Evolutionary conservation across 805 yeast genomes (phyloP), one percentile per base, ranked within the genome.

Genomic region (Saccharomycopsis sp.): DNA sequence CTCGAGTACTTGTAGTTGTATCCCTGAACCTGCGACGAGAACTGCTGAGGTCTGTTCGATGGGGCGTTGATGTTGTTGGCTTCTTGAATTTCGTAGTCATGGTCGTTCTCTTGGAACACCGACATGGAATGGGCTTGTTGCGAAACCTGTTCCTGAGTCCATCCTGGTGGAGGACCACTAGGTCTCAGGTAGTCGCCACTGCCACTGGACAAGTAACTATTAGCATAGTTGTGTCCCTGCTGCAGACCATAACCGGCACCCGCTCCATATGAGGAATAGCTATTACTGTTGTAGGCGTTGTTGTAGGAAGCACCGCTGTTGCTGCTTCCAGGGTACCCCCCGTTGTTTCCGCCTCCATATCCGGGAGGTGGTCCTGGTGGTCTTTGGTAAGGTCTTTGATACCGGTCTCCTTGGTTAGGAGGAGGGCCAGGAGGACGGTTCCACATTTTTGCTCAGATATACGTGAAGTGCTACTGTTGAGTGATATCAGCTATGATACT

Each of bases 1-100:
- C 77, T 75, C 4, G 89, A 84, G 67, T 82, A 81, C 64, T 80
- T 65, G 56, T 59, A 66, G 51, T 61, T 51, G 51, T 56, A 58
- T 29, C 59, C 56, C 37, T 55, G 53, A 15, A 58, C 61, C 41
- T 58, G 40, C 37, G 57, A 44, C 20, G 63, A 55, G 34, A 58
- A 58, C 40, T 54, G 52, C 34, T 65, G 68, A 2, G 61, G 56
- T 34, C 53, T 61, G 15, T 63, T 41, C 2, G 66, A 63, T 47
- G 68, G 65, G 16, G 58, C 57, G 9, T 53, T 54, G 12, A 50
- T 53, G 54, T 57, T 18, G 5, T 20, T 29, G 20, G 61, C 61
- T 48, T 50, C 58, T 41, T 53, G 55, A 52, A 56, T 57, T 16
- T 57, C 12, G 20, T 57, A 56, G 37, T 59, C 60, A 24, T 56